Evolutionary conservation across 805 yeast species (phyloP), one percentile per base, ranked within the genome.

Genomic region (Ogataea nakhonphanomensis): DNA sequence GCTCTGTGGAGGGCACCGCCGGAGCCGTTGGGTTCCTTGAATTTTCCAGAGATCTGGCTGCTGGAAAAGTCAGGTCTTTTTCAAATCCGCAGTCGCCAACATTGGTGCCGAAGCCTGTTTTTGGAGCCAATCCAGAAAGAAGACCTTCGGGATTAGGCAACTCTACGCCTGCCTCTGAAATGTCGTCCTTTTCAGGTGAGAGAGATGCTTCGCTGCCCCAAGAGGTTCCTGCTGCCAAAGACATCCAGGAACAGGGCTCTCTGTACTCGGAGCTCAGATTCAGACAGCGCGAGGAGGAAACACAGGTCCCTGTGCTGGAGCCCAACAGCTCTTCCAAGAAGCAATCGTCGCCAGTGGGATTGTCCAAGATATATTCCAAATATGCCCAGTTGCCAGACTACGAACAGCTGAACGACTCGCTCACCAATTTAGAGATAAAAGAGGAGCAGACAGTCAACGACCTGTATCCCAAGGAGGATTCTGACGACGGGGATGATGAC

Each of bases 1-100:
- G 91, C n/a, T 76, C 83, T 23, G 59, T 71, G 11, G 71, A 80
- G 39, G 86, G 86, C 10, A 55, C 79, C 14, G 69, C 69, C 3
- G 84, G 84, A 25, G 84, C 85, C 0, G 55, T 79, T 2, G 49
- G 47, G 25, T 29, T 53, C 20, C 35, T 55, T 22, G 44, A 46
- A 35, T 39, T 50, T 17, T 53, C 61, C 9, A 58, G 42, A 35
- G 58, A 53, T 29, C 41, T 54, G 23, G 53, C 60, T 22, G 25
- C 45, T 30, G 61, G 61, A 28, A 55, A 54, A 25, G 41, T 40
- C 15, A 50, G 50, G 40, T 41, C 49, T 9, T 50, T 52, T 23
- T 59, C 64, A 20, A 61, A 66, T 7, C 68, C 71, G 9, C 43
- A 55, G 15, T 58, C 67, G 8, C 69, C 70, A 33, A 58, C 62